These are phyloP conservation scores for Picea mariana DNA, from an alignment of 83 land plant species.

Conservation along the genomic window DNA sequence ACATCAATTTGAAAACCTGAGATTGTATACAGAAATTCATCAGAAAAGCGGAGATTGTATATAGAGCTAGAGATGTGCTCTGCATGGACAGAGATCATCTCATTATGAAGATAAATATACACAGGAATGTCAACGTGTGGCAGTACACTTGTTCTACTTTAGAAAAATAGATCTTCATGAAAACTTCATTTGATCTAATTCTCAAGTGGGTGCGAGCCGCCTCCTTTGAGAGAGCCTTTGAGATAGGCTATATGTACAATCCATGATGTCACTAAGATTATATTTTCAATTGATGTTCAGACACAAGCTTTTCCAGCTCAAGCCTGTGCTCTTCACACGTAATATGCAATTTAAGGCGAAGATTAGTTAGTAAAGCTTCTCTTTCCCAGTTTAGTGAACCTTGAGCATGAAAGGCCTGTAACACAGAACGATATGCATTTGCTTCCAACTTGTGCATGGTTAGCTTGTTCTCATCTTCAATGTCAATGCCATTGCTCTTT, in stretches of 20 bases:
- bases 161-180: neutral
- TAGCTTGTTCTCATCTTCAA: neutral
- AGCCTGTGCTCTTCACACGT: neutral
- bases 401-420: slow-evolving; percentile 3
- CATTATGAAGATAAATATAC: neutral
- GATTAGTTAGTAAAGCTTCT: neutral
- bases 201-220: neutral
- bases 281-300: neutral
- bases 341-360: slow-evolving; percentile 3
- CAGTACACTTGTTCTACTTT: neutral
- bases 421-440: slow-evolving; percentile 5
- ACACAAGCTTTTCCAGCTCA: neutral
- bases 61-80: neutral
- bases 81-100: neutral
- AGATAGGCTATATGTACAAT: neutral
- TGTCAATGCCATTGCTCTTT: neutral
- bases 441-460: neutral
- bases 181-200: neutral
- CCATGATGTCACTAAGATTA: neutral
- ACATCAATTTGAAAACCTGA: too few species aligned
- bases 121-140: neutral
- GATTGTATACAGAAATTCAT: too few species aligned
- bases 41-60: too few species aligned
- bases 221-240: neutral
- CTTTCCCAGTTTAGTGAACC: neutral